Base-by-base conservation (phyloP, 2,329 filamentous ascomycete species). In the Venturia aucupariae region DNA sequence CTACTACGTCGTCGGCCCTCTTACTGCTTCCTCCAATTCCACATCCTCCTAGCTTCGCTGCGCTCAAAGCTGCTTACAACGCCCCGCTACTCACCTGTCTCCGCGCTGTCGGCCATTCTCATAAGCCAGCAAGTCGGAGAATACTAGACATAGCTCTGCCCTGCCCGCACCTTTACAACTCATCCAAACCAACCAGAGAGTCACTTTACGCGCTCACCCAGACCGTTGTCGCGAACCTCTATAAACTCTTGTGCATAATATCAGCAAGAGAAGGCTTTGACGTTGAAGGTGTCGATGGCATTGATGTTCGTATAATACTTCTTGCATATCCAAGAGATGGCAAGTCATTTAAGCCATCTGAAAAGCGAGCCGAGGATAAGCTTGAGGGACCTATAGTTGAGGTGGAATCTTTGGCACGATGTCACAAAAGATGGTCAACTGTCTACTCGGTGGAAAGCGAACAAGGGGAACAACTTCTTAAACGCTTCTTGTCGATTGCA, bases 241-340 rank as follows among this genome's bases (percentile, higher is more conserved):
- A 97, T 80, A 86, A 86, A 70, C 81, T 97, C 61, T 79, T 94
- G 64, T 88, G 88, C 41, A 78, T 86, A 57, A 79, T 90, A n/a
- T 90, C 88, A 67, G 84, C 86, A 15, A 81, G 85, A 68, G 78
- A 84, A 60, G 78, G 78, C 78, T 77, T 87, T 74, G 77, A 90
- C 75, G 73, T 90, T 75, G 79, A 84, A 78, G 84, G 85, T 42
- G 81, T 85, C 0, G 86, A 86, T 57, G 88, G 90, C 30, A 86
- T 86, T 60, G 88, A 97, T 75, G 82, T 85, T 0, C 85, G 91
- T 4, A 78, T 96, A 19, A 71, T 96, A 35, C 80, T 95, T 39
- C 76, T 96, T 46, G 85, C 92, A 67, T 84, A 89, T 72, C 73
- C 76, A 30, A 1, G 63, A 24, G 44, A 64, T 64, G 63, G 54